Percentiles rank a stretch among this genome's conserved stretches.
These are phyloP conservation scores for Zygnema circumcarinatum DNA, from an alignment of 139 green algal genomes.

Conservation along the genomic window DNA sequence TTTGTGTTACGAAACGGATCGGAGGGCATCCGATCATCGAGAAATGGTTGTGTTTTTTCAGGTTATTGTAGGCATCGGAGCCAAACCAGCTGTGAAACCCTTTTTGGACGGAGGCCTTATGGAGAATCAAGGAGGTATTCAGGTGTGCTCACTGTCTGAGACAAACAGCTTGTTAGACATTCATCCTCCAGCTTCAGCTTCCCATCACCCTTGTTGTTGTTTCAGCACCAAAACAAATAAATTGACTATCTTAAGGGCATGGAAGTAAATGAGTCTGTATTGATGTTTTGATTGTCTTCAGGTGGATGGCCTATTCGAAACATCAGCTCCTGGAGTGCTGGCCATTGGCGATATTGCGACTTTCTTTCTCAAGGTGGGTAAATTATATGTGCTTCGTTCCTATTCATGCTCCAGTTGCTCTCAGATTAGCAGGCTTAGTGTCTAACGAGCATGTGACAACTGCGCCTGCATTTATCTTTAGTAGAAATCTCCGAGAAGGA, in stretches of 20 bases:
- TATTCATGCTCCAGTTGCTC: too few species aligned
- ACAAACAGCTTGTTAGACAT: not conserved
- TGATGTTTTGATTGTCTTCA: conserved; percentile 5
- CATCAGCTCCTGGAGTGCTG: conserved; percentile 10
- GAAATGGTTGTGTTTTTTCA: conserved; percentile 7
- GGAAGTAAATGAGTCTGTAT: too few species aligned
- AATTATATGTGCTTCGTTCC: too few species aligned
- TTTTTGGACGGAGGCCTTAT: conserved; percentile 68
- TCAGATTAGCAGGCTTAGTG: too few species aligned
- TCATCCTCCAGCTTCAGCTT: not conserved
- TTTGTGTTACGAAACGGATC: too few species aligned
- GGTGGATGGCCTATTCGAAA: conserved; percentile 19
- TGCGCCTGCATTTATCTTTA: too few species aligned
- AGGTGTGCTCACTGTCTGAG: conserved; percentile 64
- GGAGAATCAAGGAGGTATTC: conserved; percentile 74
- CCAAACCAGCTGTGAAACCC: conserved; percentile 73
- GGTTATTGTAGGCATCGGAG: conserved; percentile 83
- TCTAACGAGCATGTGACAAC: too few species aligned
- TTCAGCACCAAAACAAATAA: too few species aligned
- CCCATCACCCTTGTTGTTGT: too few species aligned
- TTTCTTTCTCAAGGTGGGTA: conserved; percentile 76
- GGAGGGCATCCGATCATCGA: too few species aligned
- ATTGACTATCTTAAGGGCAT: too few species aligned
- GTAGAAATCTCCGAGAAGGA: too few species aligned
- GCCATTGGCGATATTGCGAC: conserved; percentile 87